A percentile compares a stretch with the other conserved stretches of the same genome.
These are phyloP conservation scores for Eucalyptus pauciflora DNA, from an alignment of 345 rosid species.

Conservation along the genomic window DNA sequence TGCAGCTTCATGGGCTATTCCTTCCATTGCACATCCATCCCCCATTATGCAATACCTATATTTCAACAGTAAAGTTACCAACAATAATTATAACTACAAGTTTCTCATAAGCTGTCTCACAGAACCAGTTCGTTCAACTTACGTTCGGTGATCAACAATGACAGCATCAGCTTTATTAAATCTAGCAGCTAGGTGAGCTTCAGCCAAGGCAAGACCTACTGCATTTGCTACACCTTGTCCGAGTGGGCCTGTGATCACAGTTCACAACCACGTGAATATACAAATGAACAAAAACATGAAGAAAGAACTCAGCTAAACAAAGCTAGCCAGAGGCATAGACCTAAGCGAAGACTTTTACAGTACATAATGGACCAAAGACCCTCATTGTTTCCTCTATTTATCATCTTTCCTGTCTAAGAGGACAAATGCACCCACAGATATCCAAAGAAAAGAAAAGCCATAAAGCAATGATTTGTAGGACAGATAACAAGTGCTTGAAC, in stretches of 20 bases:
- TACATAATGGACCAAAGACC: not conserved
- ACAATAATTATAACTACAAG: not conserved
- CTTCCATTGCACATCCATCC: constrained; percentile 41
- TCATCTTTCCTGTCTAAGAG: not conserved
- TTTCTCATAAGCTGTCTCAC: not conserved
- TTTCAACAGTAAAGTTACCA: not conserved
- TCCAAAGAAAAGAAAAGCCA: not conserved
- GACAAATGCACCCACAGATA: not conserved
- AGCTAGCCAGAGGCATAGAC: not conserved
- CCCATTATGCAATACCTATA: constrained; percentile 22
- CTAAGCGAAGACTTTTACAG: not conserved
- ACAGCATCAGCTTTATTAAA: constrained; percentile 23
- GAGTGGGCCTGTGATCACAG: constrained; percentile 14
- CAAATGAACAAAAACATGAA: not conserved
- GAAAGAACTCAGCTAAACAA: not conserved
- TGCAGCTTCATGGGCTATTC: constrained; percentile 27
- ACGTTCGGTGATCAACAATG: constrained; percentile 19
- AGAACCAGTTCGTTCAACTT: not conserved
- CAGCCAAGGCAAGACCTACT: constrained; percentile 27
- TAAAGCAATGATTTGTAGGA: not conserved
- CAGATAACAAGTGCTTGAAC: not conserved
- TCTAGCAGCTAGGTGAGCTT: constrained; percentile 24
- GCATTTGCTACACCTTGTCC: constrained; percentile 35
- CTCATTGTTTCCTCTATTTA: not conserved
- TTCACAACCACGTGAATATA: not conserved